A percentile compares a stretch with the other conserved stretches of the same genome.
These are phyloP conservation scores for Immersiella caudata DNA, from an alignment of 495 filamentous ascomycete genomes.

Conservation along the genomic window DNA sequence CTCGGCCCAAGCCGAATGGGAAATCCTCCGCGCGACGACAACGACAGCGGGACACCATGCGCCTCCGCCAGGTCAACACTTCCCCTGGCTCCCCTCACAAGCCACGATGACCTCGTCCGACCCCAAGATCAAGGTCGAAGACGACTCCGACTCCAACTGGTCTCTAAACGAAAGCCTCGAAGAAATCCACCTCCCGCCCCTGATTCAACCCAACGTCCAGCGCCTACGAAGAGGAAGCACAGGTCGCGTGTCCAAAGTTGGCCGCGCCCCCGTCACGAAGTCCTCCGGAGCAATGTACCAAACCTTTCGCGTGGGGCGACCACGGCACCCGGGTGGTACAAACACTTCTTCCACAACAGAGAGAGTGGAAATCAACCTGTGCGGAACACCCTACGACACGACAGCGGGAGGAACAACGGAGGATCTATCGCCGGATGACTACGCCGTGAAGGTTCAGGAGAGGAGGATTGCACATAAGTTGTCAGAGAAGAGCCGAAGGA, in stretches of 20 bases:
- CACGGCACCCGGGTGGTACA: not conserved
- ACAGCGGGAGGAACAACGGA: not conserved
- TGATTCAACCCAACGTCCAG: not conserved
- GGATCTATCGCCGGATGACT: conserved; percentile 21
- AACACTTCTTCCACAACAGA: not conserved
- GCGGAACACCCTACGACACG: not conserved
- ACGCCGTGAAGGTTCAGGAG: conserved; percentile 26
- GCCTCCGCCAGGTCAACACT: conserved; percentile 5
- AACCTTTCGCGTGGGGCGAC: not conserved
- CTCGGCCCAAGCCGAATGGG: conserved; percentile 25
- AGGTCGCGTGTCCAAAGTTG: conserved; percentile 15
- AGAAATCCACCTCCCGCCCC: conserved; percentile 15
- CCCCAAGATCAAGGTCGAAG: conserved; percentile 22
- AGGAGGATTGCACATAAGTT: conserved; percentile 39
- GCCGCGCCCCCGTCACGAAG: conserved; percentile 24
- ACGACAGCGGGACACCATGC: not conserved
- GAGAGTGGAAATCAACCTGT: conserved; percentile 1
- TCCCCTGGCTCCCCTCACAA: conserved; percentile 22
- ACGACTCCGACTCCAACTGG: conserved; percentile 34
- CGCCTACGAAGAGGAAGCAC: not conserved
- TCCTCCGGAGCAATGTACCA: conserved; percentile 5
- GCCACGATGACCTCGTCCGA: not conserved
- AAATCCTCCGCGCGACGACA: conserved; percentile 16
- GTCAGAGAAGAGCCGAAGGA: conserved; percentile 39
- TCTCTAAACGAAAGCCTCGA: conserved; percentile 28